These are phyloP conservation scores for Aphanomyces euteiches DNA, from an alignment of 352 stramenopile species.

Conservation along the genomic window DNA sequence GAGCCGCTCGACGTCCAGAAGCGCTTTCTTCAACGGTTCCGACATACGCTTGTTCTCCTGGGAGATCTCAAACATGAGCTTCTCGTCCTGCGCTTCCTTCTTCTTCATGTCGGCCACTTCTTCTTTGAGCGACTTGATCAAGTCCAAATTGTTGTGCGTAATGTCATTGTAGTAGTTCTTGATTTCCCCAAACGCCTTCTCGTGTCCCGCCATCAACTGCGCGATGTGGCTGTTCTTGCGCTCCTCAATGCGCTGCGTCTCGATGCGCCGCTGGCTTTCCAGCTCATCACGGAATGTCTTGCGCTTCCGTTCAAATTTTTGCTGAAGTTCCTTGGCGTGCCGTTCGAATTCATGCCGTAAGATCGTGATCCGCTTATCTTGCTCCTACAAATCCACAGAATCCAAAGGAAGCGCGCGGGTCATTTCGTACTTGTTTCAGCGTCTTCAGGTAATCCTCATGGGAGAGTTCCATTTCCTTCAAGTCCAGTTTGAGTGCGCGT, in stretches of 20 bases:
- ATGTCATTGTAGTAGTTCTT: conserved; percentile 98
- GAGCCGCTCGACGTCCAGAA: conserved; percentile 65
- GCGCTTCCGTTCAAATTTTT: conserved; percentile 82
- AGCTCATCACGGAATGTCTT: conserved; percentile 79
- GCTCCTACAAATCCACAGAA: conserved; percentile 39
- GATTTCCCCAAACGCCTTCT: conserved; percentile 94
- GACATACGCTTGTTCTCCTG: conserved; percentile 95
- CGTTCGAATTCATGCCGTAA: conserved; percentile 90
- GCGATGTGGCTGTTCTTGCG: conserved; percentile 91
- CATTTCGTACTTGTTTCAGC: conserved; percentile 61
- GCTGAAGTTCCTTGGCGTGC: conserved; percentile 86
- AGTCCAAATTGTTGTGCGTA: conserved; percentile 95
- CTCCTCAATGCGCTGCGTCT: conserved; percentile 89
- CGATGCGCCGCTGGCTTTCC: conserved; percentile 71
- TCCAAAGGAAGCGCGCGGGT: neutral
- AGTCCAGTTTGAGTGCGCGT: conserved; percentile 79
- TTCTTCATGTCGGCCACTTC: conserved; percentile 93
- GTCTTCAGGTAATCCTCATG: conserved; percentile 91
- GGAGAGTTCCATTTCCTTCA: conserved; percentile 90
- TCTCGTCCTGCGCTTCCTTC: conserved; percentile 92
- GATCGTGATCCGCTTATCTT: conserved; percentile 89
- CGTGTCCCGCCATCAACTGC: conserved; percentile 88
- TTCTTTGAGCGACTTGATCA: conserved; percentile 95
- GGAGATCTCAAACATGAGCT: conserved; percentile 92
- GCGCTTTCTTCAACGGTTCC: conserved; percentile 88